These are phyloP conservation scores for Fistulifera pelliculosa DNA, from an alignment of 108 stramenopile species.

Conservation along the genomic window DNA sequence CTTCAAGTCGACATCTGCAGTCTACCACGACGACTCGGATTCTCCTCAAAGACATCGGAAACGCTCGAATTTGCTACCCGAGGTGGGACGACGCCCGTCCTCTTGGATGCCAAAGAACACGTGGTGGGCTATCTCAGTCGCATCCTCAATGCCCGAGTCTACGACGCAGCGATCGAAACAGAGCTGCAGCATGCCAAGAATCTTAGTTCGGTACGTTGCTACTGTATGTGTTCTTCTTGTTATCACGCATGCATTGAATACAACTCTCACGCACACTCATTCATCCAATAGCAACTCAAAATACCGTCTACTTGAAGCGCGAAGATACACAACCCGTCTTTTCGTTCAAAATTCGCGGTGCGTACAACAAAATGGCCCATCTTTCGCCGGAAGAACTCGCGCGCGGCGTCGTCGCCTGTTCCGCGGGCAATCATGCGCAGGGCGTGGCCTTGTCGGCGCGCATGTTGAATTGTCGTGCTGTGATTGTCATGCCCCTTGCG, in stretches of 20 bases:
- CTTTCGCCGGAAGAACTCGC: slow-evolving; percentile 45
- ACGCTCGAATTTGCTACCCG: too few relatives aligned
- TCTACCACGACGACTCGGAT: too few relatives aligned
- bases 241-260: too few relatives aligned
- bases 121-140: slow-evolving; percentile 67
- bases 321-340: slow-evolving; percentile 96
- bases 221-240: slow-evolving; percentile 1
- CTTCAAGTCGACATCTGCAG: too few relatives aligned
- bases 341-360: slow-evolving; percentile 97
- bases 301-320: slow-evolving; percentile 73
- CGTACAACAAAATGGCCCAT: slow-evolving; percentile 95
- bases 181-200: slow-evolving; percentile 87
- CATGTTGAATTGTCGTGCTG: slow-evolving; percentile 73
- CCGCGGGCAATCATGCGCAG: slow-evolving; percentile 97
- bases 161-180: slow-evolving; percentile 92
- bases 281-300: slow-evolving; percentile 45
- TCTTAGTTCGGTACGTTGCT: slow-evolving; percentile 51
- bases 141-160: slow-evolving; percentile 90
- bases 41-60: too few relatives aligned
- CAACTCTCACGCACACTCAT: too few relatives aligned
- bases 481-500: slow-evolving; percentile 96
- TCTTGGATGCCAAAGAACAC: slow-evolving; percentile 47
- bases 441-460: slow-evolving; percentile 89
- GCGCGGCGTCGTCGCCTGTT: slow-evolving; percentile 91
- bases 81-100: slow-evolving; percentile 21